Conservation (phyloP, 352 stramenopile species). For the Globisporangium yorkense region DNA sequence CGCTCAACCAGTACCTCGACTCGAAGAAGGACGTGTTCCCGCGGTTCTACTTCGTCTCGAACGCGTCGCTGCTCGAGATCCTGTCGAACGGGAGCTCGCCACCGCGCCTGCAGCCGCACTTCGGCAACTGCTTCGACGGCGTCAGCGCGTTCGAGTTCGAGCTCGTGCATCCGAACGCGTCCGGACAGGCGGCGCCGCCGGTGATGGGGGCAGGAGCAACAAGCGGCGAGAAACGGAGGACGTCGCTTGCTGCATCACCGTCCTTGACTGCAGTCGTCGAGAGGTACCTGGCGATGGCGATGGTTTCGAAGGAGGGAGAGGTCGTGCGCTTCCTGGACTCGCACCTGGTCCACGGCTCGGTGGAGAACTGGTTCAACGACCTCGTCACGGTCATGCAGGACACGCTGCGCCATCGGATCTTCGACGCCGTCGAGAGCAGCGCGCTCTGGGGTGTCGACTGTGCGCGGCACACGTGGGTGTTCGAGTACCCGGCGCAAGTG, state of each 20-base stretch:
- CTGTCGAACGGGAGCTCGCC: constrained; percentile 91
- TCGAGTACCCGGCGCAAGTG: constrained; percentile 85
- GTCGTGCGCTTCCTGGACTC: constrained; percentile 80
- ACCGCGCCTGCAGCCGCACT: constrained; percentile 81
- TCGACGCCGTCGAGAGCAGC: constrained; percentile 90
- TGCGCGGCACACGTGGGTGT: constrained; percentile 84
- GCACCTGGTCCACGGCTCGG: constrained; percentile 78
- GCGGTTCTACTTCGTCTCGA: constrained; percentile 97
- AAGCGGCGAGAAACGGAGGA: background rate
- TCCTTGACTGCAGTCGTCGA: constrained; percentile 21
- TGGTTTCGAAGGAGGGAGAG: constrained; percentile 96
- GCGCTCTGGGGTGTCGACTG: constrained; percentile 89
- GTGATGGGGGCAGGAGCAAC: background rate
- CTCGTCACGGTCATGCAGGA: constrained; percentile 93
- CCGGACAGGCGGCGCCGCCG: background rate
- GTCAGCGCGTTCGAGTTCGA: constrained; percentile 81
- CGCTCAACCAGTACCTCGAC: constrained; percentile 94
- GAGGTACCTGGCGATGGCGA: constrained; percentile 80
- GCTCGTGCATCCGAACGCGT: constrained; percentile 17
- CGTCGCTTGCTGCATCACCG: background rate
- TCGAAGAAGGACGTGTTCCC: constrained; percentile 96
- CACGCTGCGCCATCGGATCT: constrained; percentile 77
- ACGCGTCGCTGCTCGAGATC: constrained; percentile 93
- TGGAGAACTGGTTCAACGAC: constrained; percentile 93
- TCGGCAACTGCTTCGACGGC: constrained; percentile 90